Evolutionary conservation across 2,329 filamentous ascomycete species (phyloP).

Genomic region (Paecilomyces dactylethromorphus): DNA sequence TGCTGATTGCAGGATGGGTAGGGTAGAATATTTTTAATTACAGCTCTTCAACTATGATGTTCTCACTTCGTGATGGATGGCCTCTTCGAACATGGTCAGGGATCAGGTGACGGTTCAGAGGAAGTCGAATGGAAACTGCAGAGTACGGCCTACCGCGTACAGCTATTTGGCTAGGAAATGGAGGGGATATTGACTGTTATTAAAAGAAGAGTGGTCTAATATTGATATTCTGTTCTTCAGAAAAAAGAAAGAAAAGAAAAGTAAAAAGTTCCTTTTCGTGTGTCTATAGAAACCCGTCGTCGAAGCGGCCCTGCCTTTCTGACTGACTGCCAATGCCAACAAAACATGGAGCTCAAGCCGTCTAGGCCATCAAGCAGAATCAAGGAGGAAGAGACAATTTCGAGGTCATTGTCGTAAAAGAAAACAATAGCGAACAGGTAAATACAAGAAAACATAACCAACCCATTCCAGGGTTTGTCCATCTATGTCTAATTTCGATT

Average conservation of each 20-base stretch:
- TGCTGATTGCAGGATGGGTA: background rate
- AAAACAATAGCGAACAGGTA: background rate
- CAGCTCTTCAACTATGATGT: background rate
- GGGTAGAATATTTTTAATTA: background rate
- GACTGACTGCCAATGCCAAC: background rate
- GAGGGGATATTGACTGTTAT: background rate
- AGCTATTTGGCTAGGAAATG: background rate
- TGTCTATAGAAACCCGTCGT: background rate
- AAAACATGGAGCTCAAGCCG: background rate
- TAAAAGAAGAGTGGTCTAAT: background rate
- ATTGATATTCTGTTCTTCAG: background rate
- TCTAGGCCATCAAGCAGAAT: background rate
- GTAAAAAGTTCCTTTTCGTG: background rate
- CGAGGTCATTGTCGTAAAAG: background rate
- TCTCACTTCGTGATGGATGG: background rate
- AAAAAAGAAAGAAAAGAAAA: background rate
- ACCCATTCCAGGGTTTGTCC: background rate
- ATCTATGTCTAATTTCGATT: background rate
- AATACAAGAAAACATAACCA: background rate
- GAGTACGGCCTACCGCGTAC: background rate
- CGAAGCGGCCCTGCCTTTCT: background rate
- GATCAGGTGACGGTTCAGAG: background rate
- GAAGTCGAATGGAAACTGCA: background rate
- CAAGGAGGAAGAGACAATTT: background rate
- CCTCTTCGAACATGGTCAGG: background rate